phyloP scores from a whole-genome alignment of 345 rosid species.

The Turnera subulata region DNA sequence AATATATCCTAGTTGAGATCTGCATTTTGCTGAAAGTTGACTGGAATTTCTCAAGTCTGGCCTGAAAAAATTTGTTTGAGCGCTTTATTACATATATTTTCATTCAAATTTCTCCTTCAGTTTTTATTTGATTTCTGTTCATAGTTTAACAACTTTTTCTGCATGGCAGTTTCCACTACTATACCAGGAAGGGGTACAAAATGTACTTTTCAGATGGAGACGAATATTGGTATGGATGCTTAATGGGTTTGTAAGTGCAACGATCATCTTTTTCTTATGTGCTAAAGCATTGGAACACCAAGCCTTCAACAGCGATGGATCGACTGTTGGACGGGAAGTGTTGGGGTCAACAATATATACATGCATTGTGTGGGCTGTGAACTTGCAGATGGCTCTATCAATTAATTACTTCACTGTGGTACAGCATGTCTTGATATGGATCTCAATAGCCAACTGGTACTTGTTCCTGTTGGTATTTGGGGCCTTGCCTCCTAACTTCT shows the following conservation, averaged over 20 bases:
- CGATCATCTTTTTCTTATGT: slow-evolving; percentile 68
- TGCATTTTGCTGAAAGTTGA: too few species aligned
- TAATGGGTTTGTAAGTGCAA: slow-evolving; percentile 58
- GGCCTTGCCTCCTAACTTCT: slow-evolving; percentile 22
- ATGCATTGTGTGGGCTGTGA: slow-evolving; percentile 83
- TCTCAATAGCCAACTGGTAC: slow-evolving; percentile 65
- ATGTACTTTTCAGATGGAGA: slow-evolving; percentile 77
- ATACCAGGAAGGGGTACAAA: slow-evolving; percentile 92
- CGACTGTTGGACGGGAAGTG: slow-evolving; percentile 55
- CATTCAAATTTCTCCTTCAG: not conserved
- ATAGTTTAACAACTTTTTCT: slow-evolving; percentile 6
- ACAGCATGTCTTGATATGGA: slow-evolving; percentile 70
- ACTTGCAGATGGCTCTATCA: slow-evolving; percentile 70
- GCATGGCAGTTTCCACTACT: slow-evolving; percentile 72
- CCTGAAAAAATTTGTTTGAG: too few species aligned
- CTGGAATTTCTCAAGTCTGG: not conserved
- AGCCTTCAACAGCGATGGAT: slow-evolving; percentile 61
- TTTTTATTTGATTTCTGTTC: slow-evolving; percentile 6
- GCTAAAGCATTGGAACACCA: slow-evolving; percentile 53
- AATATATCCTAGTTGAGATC: too few species aligned
- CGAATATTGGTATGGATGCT: slow-evolving; percentile 78
- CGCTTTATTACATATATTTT: too few species aligned
- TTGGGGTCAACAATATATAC: slow-evolving; percentile 77
- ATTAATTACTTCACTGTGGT: slow-evolving; percentile 74
- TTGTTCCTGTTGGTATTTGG: slow-evolving; percentile 64